Conservation (phyloP, 768 basidiomycete genomes). For the Collybia nuda region DNA sequence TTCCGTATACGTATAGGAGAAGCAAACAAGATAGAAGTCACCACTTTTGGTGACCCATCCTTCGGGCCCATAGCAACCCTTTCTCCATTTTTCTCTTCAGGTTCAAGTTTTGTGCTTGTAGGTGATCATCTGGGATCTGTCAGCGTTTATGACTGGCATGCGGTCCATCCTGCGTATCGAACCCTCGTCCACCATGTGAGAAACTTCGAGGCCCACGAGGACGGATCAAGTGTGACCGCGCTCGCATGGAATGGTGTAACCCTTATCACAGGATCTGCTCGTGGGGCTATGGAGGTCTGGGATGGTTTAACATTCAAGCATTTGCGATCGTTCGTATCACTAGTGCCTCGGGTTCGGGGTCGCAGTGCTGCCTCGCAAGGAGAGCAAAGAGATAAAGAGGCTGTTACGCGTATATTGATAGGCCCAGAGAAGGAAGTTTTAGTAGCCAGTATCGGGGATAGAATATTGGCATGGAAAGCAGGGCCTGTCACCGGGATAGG, state of each 20-base stretch:
- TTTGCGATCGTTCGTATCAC: slow-evolving; percentile 54
- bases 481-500: slow-evolving; percentile 36
- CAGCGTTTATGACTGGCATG: slow-evolving; percentile 56
- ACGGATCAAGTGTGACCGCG: slow-evolving; percentile 58
- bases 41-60: slow-evolving; percentile 50
- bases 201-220: slow-evolving; percentile 63
- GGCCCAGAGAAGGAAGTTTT: slow-evolving; percentile 52
- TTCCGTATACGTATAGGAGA: slow-evolving; percentile 44
- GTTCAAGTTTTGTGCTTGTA: slow-evolving; percentile 51
- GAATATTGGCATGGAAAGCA: slow-evolving; percentile 69
- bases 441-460: slow-evolving; percentile 58
- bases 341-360: slow-evolving; percentile 34
- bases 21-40: slow-evolving; percentile 25
- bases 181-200: slow-evolving; percentile 31
- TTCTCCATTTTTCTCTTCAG: slow-evolving; percentile 45
- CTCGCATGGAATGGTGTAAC: slow-evolving; percentile 60
- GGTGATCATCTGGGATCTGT: slow-evolving; percentile 70
- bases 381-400: slow-evolving; percentile 34
- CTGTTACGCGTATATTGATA: slow-evolving; percentile 58
- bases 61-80: slow-evolving; percentile 53
- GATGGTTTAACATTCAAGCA: slow-evolving; percentile 63
- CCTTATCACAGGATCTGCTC: slow-evolving; percentile 64
- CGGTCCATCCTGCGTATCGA: slow-evolving; percentile 1
- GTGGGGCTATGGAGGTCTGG: slow-evolving; percentile 60
- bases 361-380: slow-evolving; percentile 14